A percentile compares a stretch with the other conserved stretches of the same genome.
Evolutionary conservation across 2,329 filamentous ascomycete genomes (phyloP).

Genomic region (Hypoxylon sp.): DNA sequence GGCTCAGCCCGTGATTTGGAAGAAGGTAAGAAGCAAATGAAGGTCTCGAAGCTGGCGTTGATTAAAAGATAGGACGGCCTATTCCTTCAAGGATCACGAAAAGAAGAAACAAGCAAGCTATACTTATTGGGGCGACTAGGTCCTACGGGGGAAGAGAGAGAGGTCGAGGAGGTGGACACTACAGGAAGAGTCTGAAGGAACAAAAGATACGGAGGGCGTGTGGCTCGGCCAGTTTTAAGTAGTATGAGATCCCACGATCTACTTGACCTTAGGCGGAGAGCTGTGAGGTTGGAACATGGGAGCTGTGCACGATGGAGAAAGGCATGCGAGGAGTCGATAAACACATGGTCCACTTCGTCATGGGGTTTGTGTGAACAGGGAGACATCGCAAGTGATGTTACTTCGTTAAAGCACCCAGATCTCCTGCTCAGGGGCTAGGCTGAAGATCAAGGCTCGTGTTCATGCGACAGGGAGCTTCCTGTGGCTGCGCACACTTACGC

Average conservation of each 20-base stretch:
- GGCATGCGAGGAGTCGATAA: conserved; percentile 46
- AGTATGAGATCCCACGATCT: conserved; percentile 42
- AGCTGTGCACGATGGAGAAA: conserved; percentile 42
- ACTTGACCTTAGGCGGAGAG: conserved; percentile 19
- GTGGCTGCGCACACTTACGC: conserved; percentile 32
- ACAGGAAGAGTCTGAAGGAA: conserved; percentile 44
- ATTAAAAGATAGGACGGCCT: conserved; percentile 52
- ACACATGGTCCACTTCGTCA: conserved; percentile 40
- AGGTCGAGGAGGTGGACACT: conserved; percentile 44
- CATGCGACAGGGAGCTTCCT: conserved; percentile 34
- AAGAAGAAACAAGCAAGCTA: conserved; percentile 38
- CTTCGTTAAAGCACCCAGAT: conserved; percentile 41
- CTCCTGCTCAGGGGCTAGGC: conserved; percentile 38
- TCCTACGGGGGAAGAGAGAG: conserved; percentile 32
- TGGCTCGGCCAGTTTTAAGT: conserved; percentile 44
- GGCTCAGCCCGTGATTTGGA: conserved; percentile 52
- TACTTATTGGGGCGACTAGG: conserved; percentile 36
- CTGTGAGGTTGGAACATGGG: conserved; percentile 41
- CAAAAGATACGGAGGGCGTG: conserved; percentile 28
- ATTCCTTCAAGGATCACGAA: conserved; percentile 44
- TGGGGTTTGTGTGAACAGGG: conserved; percentile 39
- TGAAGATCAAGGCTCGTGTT: conserved; percentile 35
- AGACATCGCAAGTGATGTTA: conserved; percentile 43
- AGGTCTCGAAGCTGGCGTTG: conserved; percentile 45
- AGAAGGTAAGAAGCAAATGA: conserved; percentile 52